Conservation (phyloP, 164 flowering plant genomes). For the Berberis vulgaris region DNA sequence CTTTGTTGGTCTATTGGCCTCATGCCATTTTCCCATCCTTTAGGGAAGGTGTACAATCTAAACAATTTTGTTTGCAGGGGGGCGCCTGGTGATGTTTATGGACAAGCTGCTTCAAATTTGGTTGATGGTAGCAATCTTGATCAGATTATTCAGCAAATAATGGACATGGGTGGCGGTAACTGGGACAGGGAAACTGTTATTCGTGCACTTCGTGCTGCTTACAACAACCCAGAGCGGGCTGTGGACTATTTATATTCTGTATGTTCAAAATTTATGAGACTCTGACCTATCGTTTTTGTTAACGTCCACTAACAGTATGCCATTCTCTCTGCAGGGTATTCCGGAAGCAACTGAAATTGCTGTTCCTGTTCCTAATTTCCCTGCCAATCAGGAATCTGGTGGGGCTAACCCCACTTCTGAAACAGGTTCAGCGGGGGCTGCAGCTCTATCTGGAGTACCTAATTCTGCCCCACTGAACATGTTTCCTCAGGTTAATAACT, state of each 20-base stretch:
- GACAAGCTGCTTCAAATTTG: conserved; percentile 77
- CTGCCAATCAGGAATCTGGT: conserved; percentile 31
- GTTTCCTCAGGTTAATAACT: conserved; percentile 77
- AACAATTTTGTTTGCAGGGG: conserved; percentile 24
- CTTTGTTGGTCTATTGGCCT: neutral
- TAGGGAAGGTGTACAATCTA: too few relatives aligned
- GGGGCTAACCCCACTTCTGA: conserved; percentile 20
- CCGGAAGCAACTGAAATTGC: conserved; percentile 80
- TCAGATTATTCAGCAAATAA: conserved; percentile 69
- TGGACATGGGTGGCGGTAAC: conserved; percentile 95
- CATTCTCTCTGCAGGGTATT: conserved; percentile 57
- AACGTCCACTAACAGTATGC: conserved; percentile 7
- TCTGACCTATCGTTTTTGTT: neutral
- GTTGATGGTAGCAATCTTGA: conserved; percentile 64
- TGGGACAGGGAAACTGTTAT: conserved; percentile 92
- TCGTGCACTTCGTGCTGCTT: conserved; percentile 95
- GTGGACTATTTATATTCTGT: conserved; percentile 93
- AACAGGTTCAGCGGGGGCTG: conserved; percentile 34
- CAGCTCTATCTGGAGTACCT: conserved; percentile 62
- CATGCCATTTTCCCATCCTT: neutral
- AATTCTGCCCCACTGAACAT: conserved; percentile 82
- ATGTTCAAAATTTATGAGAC: conserved; percentile 16
- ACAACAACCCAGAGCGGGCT: conserved; percentile 96
- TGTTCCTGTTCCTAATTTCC: conserved; percentile 43
- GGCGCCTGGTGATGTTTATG: conserved; percentile 47